Conservation (phyloP, 176 grass and related monocot species). For the maize (Zea mays) region DNA sequence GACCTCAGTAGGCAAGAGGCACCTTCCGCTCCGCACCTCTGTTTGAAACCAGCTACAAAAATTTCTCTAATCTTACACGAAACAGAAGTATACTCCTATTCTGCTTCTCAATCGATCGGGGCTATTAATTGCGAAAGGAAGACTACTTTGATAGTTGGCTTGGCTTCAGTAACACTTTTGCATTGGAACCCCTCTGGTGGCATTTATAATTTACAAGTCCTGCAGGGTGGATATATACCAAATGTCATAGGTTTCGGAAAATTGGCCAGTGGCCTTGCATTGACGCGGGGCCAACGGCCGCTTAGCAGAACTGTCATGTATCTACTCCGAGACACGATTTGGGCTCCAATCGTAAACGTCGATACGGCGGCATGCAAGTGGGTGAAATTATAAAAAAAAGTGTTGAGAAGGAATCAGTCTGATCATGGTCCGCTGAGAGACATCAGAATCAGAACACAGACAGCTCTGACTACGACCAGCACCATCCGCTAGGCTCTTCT, state of each 20-base stretch:
- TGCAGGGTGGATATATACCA: not conserved
- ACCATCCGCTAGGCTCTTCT: not conserved
- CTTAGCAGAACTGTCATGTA: slow-evolving; percentile 3
- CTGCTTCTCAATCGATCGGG: not conserved
- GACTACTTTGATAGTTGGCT: no score
- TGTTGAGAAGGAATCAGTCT: not conserved
- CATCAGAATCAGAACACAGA: slow-evolving; percentile 19
- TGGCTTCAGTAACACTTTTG: not conserved
- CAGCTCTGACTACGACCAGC: not conserved
- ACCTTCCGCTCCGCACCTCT: not conserved
- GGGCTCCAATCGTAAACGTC: not conserved
- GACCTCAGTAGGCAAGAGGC: not conserved
- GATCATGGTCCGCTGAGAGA: not conserved
- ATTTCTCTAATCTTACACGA: not conserved
- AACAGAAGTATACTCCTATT: not conserved
- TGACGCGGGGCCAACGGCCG: not conserved
- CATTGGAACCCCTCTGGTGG: not conserved
- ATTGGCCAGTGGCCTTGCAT: not conserved
- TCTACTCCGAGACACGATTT: not conserved
- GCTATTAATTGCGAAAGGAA: no score
- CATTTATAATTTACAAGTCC: not conserved
- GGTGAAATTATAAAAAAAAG: not conserved
- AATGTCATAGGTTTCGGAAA: not conserved
- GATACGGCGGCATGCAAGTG: not conserved
- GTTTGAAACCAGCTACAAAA: not conserved